Conservation (phyloP, 306 rosid genomes). For the Glycyrrhiza uralensis region DNA sequence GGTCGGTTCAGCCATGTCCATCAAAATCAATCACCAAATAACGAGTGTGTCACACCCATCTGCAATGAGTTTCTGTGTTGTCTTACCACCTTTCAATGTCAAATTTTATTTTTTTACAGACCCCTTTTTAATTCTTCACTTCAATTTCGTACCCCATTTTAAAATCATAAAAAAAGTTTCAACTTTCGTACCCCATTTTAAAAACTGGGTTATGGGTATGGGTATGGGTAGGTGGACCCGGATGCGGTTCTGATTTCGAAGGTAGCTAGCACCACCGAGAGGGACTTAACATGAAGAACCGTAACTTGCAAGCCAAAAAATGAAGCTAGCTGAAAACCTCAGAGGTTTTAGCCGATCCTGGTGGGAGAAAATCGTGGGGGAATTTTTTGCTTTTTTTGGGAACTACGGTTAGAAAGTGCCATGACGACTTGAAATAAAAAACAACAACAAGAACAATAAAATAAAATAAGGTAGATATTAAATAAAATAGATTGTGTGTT, state of each 20-base stretch:
- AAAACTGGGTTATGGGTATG: no score
- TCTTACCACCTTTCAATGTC: conserved; percentile 36
- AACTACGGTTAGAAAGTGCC: conserved; percentile 10
- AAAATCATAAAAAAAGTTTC: no score
- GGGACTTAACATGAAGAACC: conserved; percentile 40
- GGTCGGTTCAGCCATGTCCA: conserved; percentile 16
- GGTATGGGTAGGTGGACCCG: background rate
- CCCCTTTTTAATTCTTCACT: background rate
- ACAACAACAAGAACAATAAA: background rate
- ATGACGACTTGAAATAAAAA: background rate
- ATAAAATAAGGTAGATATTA: no score
- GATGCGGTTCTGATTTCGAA: conserved; percentile 24
- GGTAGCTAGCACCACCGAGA: conserved; percentile 35
- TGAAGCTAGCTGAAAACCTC: conserved; percentile 1
- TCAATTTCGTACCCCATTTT: background rate
- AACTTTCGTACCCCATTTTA: background rate
- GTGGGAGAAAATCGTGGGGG: conserved; percentile 38
- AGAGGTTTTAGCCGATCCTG: conserved; percentile 18
- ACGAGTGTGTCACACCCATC: conserved; percentile 30
- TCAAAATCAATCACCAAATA: conserved; percentile 26
- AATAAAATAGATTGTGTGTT: no score
- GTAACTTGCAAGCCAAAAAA: conserved; percentile 44
- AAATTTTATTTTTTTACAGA: background rate
- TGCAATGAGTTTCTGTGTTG: conserved; percentile 49
- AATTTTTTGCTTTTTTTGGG: conserved; percentile 28